Conservation (phyloP, 257 asterid species). For the Salvia splendens region DNA sequence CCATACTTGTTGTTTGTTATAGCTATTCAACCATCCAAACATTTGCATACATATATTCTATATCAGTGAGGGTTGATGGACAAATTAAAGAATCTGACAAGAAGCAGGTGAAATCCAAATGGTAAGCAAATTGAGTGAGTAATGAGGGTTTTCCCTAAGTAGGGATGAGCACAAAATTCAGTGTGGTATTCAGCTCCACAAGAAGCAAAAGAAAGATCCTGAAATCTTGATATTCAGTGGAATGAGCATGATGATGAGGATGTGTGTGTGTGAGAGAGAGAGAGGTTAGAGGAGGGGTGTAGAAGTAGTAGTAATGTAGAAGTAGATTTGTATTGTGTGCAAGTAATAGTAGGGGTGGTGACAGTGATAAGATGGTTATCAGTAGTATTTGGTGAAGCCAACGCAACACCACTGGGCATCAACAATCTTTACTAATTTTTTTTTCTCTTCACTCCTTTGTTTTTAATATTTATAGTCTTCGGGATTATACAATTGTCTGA, state of each 20-base stretch:
- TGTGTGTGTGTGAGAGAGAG: too few relatives aligned
- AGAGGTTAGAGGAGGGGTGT: too few relatives aligned
- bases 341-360: conserved; percentile 27
- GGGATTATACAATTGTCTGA: conserved; percentile 36
- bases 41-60: background rate
- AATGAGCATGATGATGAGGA: conserved; percentile 28
- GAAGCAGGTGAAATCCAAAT: background rate
- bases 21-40: conserved; percentile 29
- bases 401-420: conserved; percentile 55
- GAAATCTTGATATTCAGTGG: conserved; percentile 57
- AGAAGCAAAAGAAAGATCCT: conserved; percentile 50
- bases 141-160: background rate
- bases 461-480: background rate
- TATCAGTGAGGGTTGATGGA: too few relatives aligned
- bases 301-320: too few relatives aligned
- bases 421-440: conserved; percentile 12
- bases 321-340: conserved; percentile 30
- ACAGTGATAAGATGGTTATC: conserved; percentile 68
- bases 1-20: conserved; percentile 35
- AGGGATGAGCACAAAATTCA: background rate
- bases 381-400: conserved; percentile 50
- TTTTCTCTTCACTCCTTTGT: background rate
- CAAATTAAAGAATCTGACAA: background rate
- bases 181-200: conserved; percentile 50
- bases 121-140: conserved; percentile 7